Base-by-base conservation (phyloP, 164 flowering plant genomes). In the Warburgia ugandensis region DNA sequence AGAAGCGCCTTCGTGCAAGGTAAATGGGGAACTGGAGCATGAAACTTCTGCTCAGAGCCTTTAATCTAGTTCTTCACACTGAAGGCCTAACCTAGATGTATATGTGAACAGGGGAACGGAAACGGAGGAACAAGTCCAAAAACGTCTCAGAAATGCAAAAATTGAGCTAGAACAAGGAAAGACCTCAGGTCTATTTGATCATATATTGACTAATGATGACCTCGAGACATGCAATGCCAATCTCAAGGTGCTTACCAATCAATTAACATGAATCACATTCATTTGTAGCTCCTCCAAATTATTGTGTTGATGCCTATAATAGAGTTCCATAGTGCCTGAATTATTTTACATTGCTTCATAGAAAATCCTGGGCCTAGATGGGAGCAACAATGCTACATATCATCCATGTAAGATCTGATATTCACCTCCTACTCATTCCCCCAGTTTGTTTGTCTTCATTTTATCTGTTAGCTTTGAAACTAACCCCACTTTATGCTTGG, bases 1-100 rank as follows among this genome's bases (percentile, higher is more conserved):
- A 88, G 69, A 76, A 74, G 67, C 88, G 97, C 54, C 99, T 92
- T 62, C 89, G 94, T 38, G 77, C 77, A 49, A 77, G 99, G 97
- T 88, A 54, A 25, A 22, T n/a, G n/a, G n/a, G n/a, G n/a, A n/a
- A n/a, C n/a, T n/a, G n/a, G n/a, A n/a, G n/a, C n/a, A n/a, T n/a
- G n/a, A n/a, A n/a, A n/a, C n/a, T n/a, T n/a, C n/a, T n/a, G n/a
- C n/a, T n/a, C n/a, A n/a, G n/a, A n/a, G n/a, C n/a, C n/a, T n/a
- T n/a, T n/a, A n/a, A n/a, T 1, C 23, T n/a, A n/a, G n/a, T n/a
- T n/a, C n/a, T n/a, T n/a, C n/a, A n/a, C n/a, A n/a, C n/a, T n/a
- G n/a, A n/a, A 45, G 6, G 21, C 20, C 8, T 0, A 3, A 16
- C 20, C 4, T 45, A 14, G 26, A 25, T 25, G 8, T 45, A 12